Percentiles rank a stretch among this genome's conserved stretches.
Conservation (phyloP, 139 green algal species). For the Raphidocelis subcapitata region DNA sequence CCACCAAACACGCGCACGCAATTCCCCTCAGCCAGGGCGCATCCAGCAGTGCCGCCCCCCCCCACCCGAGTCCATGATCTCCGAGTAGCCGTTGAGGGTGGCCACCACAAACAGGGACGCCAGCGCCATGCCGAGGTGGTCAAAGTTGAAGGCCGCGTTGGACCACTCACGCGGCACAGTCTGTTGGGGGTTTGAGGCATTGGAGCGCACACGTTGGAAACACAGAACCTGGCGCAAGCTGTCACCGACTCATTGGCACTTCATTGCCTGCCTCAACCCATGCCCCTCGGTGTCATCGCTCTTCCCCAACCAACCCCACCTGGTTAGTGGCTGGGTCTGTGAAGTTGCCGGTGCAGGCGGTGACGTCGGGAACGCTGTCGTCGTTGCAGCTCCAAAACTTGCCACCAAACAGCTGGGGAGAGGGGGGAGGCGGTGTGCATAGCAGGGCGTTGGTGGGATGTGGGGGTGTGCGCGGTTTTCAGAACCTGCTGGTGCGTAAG, state of each 20-base stretch:
- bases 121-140: conserved; percentile 73
- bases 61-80: conserved; percentile 28
- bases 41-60: too few species aligned
- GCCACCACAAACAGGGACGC: conserved; percentile 68
- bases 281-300: too few species aligned
- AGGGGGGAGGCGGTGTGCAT: not conserved
- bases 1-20: too few species aligned
- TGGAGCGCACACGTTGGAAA: too few species aligned
- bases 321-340: too few species aligned
- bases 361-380: conserved; percentile 34
- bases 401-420: conserved; percentile 21
- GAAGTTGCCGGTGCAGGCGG: conserved; percentile 57
- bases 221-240: too few species aligned
- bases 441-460: not conserved
- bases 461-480: not conserved
- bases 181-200: too few species aligned
- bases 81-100: conserved; percentile 80
- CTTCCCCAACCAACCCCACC: too few species aligned
- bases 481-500: too few species aligned
- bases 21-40: not conserved
- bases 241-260: too few species aligned
- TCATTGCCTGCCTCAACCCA: too few species aligned
- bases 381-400: conserved; percentile 74
- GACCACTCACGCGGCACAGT: conserved; percentile 42
- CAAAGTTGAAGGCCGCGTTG: conserved; percentile 73